A percentile compares a stretch with the other conserved stretches of the same genome.
Conservation (phyloP, 257 asterid species). For the Mitragyna speciosa region DNA sequence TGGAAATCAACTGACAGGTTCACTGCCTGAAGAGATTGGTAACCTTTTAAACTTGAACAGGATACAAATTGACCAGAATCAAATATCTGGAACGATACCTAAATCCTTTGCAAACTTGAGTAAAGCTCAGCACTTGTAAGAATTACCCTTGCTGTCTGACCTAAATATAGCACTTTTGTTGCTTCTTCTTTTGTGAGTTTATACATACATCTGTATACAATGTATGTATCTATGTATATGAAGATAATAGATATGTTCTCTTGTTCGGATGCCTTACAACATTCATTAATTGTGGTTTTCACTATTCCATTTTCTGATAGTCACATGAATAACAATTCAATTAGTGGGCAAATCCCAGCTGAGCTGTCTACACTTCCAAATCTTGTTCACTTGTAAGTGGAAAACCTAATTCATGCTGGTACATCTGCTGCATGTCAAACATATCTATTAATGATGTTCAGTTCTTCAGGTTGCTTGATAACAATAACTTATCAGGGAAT, state of each 20-base stretch:
- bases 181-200: background rate
- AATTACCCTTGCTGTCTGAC: conserved; percentile 19
- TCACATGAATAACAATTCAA: conserved; percentile 97
- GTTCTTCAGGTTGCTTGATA: conserved; percentile 85
- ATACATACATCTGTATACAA: background rate
- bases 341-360: conserved; percentile 82
- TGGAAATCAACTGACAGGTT: conserved; percentile 87
- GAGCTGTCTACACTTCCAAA: conserved; percentile 77
- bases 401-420: conserved; percentile 5
- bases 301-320: conserved; percentile 43
- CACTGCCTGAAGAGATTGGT: conserved; percentile 94
- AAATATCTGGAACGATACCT: conserved; percentile 84
- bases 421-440: conserved; percentile 8
- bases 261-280: background rate
- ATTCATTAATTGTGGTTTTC: conserved; percentile 21
- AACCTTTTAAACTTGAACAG: conserved; percentile 73
- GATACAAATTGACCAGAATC: conserved; percentile 91
- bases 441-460: conserved; percentile 18
- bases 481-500: conserved; percentile 84
- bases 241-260: background rate
- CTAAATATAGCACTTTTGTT: conserved; percentile 9
- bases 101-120: conserved; percentile 71
- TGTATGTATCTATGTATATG: background rate
- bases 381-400: conserved; percentile 91
- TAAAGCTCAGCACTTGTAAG: conserved; percentile 67